Percentiles rank a stretch among this genome's conserved stretches.
Evolutionary conservation across 2,329 filamentous ascomycete species (phyloP).

Genomic region (Trichoderma asperellum): DNA sequence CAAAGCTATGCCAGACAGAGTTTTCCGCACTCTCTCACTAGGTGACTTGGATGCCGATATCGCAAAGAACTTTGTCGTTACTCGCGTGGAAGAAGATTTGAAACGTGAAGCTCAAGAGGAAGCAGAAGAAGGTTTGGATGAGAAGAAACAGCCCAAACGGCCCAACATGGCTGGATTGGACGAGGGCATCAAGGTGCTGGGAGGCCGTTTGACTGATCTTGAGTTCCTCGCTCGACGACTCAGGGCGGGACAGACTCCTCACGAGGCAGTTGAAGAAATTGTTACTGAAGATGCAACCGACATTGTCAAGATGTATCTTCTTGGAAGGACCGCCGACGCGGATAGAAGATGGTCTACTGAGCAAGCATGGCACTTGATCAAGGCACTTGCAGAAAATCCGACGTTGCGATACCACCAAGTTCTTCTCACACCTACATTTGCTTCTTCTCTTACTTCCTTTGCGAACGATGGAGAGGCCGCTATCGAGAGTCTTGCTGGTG

Average conservation of each 20-base stretch:
- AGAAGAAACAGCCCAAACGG: constrained; percentile 35
- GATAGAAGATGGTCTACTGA: constrained; percentile 74
- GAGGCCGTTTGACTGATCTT: constrained; percentile 91
- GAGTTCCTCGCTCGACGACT: constrained; percentile 92
- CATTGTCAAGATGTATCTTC: constrained; percentile 89
- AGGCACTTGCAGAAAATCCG: constrained; percentile 70
- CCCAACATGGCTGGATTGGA: constrained; percentile 73
- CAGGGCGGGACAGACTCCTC: constrained; percentile 81
- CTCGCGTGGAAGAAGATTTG: constrained; percentile 66
- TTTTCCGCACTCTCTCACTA: constrained; percentile 84
- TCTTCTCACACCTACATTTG: constrained; percentile 75
- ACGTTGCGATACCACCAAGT: constrained; percentile 83
- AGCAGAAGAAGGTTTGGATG: constrained; percentile 35
- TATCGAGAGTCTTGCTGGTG: constrained; percentile 78
- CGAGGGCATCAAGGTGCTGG: constrained; percentile 77
- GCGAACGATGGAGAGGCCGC: constrained; percentile 70
- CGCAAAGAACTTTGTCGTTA: constrained; percentile 87
- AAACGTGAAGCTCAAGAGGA: constrained; percentile 38
- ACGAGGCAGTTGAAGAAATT: constrained; percentile 82
- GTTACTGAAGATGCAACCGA: constrained; percentile 87
- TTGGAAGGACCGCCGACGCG: constrained; percentile 55
- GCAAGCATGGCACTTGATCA: constrained; percentile 90
- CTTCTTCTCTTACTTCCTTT: constrained; percentile 53
- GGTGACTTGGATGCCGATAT: constrained; percentile 85
- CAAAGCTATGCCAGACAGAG: constrained; percentile 85